These are phyloP conservation scores for Tagetes erecta DNA, from an alignment of 129 eudicot species.

Conservation along the genomic window DNA sequence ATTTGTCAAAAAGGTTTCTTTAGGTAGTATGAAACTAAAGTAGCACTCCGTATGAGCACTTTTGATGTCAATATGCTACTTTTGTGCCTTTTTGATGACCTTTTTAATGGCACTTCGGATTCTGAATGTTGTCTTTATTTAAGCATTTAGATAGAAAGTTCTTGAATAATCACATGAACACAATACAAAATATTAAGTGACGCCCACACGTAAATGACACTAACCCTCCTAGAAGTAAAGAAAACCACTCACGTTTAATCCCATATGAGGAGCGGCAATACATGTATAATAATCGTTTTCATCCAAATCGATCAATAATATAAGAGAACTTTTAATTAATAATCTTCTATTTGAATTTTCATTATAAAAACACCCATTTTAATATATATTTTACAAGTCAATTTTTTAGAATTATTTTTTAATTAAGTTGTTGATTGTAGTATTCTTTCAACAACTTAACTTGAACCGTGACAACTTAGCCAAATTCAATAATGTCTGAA, in stretches of 20 bases:
- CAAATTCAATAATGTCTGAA: too few relatives aligned
- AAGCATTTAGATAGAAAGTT: neutral
- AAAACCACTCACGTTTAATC: neutral
- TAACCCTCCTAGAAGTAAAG: neutral
- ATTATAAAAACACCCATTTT: too few relatives aligned
- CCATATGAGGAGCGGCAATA: too few relatives aligned
- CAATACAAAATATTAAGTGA: neutral
- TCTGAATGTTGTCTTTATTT: constrained; percentile 13
- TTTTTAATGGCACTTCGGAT: constrained; percentile 16
- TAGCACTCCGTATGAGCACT: constrained; percentile 6
- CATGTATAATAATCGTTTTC: too few relatives aligned
- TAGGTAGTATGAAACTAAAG: neutral
- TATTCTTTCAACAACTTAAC: too few relatives aligned
- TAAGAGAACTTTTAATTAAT: neutral
- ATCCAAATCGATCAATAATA: too few relatives aligned
- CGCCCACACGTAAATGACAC: neutral
- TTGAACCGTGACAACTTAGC: too few relatives aligned
- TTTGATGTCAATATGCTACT: constrained; percentile 14
- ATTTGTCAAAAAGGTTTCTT: neutral
- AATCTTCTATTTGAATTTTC: neutral
- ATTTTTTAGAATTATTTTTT: too few relatives aligned
- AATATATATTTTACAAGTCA: too few relatives aligned
- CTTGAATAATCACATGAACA: neutral
- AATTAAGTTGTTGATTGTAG: too few relatives aligned
- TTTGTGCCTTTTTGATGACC: constrained; percentile 1